A percentile compares a stretch with the other conserved stretches of the same genome.
Evolutionary conservation across 1,139 yeast species (phyloP).

Genomic region (Kodamaea fungicola): DNA sequence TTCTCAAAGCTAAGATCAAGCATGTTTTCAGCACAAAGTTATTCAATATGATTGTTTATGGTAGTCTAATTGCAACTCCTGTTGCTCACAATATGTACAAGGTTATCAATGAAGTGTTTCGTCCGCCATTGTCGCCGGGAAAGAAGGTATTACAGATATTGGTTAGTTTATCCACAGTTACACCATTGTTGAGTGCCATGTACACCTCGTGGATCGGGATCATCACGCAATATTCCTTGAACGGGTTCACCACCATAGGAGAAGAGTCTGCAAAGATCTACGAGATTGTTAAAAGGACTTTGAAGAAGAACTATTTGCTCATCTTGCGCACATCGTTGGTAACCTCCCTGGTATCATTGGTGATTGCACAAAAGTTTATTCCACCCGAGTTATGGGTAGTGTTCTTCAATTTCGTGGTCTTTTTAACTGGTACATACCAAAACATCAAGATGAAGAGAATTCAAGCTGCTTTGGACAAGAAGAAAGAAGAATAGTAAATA

Average conservation of each 20-base stretch:
- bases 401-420: conserved; percentile 71
- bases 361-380: conserved; percentile 71
- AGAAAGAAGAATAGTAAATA: conserved; percentile 4
- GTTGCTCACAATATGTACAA: conserved; percentile 61
- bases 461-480: conserved; percentile 15
- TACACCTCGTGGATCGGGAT: conserved; percentile 56
- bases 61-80: conserved; percentile 70
- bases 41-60: conserved; percentile 68
- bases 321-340: conserved; percentile 65
- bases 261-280: conserved; percentile 20
- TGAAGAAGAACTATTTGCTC: conserved; percentile 49
- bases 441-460: conserved; percentile 60
- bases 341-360: conserved; percentile 59
- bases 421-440: conserved; percentile 73
- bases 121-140: conserved; percentile 34
- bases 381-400: conserved; percentile 82
- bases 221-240: conserved; percentile 30
- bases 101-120: conserved; percentile 41
- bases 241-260: conserved; percentile 3
- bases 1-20: conserved; percentile 19
- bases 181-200: conserved; percentile 59
- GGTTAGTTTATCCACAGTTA: conserved; percentile 57
- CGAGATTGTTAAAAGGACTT: conserved; percentile 28
- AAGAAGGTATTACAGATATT: conserved; percentile 55
- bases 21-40: conserved; percentile 48